Percentiles rank a stretch among this genome's conserved stretches.
These are phyloP conservation scores for Saccharum spontaneum DNA, from an alignment of 176 grass and related monocot species.

Conservation along the genomic window DNA sequence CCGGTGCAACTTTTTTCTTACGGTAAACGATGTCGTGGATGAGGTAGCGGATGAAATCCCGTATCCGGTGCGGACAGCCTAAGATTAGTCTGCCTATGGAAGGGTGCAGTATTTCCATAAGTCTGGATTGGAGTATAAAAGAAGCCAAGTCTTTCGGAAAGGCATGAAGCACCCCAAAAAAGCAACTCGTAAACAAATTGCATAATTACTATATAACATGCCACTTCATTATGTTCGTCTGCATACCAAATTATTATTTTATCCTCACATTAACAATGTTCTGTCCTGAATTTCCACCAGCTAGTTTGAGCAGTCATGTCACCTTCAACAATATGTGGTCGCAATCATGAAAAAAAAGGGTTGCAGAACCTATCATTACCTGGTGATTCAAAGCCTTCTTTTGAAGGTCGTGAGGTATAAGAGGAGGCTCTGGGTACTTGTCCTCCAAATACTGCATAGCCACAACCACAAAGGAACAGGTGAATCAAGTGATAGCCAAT, in stretches of 20 bases:
- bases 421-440: constrained; percentile 35
- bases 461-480: not conserved
- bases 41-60: no score
- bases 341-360: no score
- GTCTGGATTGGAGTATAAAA: not conserved
- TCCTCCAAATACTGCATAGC: constrained; percentile 55
- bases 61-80: no score
- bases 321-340: no score
- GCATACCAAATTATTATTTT: not conserved
- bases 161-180: not conserved
- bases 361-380: constrained; percentile 29
- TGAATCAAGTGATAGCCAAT: not conserved
- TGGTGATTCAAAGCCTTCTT: constrained; percentile 56
- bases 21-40: no score
- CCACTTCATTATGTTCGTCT: not conserved
- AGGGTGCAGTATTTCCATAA: not conserved
- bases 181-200: not conserved
- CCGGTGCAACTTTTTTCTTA: no score
- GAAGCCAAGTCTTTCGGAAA: not conserved
- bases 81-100: not conserved
- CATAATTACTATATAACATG: not conserved
- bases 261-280: no score
- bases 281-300: no score
- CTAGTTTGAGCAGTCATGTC: no score
- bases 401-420: constrained; percentile 47